A percentile compares a stretch with the other conserved stretches of the same genome.
phyloP scores from a whole-genome alignment of 768 basidiomycete genomes.

The Megacollybia marginata region DNA sequence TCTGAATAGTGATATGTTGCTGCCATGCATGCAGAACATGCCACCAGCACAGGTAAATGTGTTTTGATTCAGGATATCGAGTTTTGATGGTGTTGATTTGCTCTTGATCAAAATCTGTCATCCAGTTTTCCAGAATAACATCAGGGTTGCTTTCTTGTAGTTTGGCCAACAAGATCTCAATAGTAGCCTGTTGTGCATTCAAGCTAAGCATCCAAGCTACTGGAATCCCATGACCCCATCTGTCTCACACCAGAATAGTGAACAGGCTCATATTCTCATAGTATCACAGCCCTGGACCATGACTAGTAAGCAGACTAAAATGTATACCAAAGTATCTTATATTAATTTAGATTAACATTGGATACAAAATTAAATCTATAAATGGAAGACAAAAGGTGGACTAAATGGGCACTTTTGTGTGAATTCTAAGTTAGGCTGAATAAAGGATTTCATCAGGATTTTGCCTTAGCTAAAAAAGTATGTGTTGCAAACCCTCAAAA shows the following conservation, averaged over 20 bases:
- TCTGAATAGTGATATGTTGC: constrained; percentile 2
- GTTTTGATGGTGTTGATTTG: constrained; percentile 5
- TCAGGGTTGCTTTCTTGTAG: not conserved
- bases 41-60: constrained; percentile 6
- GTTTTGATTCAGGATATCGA: not conserved
- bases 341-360: too few relatives aligned
- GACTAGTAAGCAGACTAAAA: too few relatives aligned
- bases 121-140: not conserved
- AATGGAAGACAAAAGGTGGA: too few relatives aligned
- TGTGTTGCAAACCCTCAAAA: too few relatives aligned
- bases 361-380: too few relatives aligned
- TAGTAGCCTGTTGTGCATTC: constrained; percentile 2
- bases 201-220: constrained; percentile 4
- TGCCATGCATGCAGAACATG: constrained; percentile 8
- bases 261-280: not conserved
- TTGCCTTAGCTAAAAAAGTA: too few relatives aligned
- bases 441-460: too few relatives aligned
- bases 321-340: too few relatives aligned
- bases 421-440: too few relatives aligned
- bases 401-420: too few relatives aligned
- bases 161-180: not conserved
- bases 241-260: not conserved
- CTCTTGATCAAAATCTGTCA: constrained; percentile 4
- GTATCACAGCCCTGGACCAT: too few relatives aligned
- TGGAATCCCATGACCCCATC: constrained; percentile 3